Conservation (phyloP, 2,329 filamentous ascomycete genomes). For the Trichoderma atroviride region DNA sequence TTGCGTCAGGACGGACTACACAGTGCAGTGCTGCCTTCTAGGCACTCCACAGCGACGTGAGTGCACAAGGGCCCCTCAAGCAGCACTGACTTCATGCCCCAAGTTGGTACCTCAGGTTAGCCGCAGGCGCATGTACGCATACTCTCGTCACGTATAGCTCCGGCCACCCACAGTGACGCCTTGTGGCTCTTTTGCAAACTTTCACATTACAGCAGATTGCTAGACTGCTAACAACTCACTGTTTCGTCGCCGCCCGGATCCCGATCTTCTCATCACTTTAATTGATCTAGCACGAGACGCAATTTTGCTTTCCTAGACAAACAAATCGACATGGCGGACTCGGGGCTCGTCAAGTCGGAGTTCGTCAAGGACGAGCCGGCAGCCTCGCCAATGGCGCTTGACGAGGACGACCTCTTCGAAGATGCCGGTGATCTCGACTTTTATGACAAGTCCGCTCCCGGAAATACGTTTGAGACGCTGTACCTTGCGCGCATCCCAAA, state of each 20-base stretch:
- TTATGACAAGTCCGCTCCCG: constrained; percentile 48
- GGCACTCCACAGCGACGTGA: neutral
- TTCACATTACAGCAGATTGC: neutral
- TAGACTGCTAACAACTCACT: neutral
- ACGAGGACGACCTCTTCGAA: constrained; percentile 70
- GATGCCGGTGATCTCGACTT: constrained; percentile 61
- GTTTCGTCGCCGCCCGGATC: neutral
- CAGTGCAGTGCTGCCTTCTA: neutral
- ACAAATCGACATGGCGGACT: constrained; percentile 38
- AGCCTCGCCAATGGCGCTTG: constrained; percentile 47
- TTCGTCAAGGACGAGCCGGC: constrained; percentile 45
- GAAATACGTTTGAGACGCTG: constrained; percentile 48
- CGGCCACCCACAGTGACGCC: constrained; percentile 16
- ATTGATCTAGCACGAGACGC: neutral
- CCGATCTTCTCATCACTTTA: neutral
- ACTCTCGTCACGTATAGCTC: constrained; percentile 1
- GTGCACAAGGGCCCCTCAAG: neutral
- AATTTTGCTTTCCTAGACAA: neutral
- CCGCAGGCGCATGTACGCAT: neutral
- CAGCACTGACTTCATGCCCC: neutral
- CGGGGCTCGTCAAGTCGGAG: constrained; percentile 48
- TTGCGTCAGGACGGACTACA: neutral
- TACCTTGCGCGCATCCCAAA: constrained; percentile 80
- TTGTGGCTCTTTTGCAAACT: neutral
- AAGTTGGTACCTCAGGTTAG: constrained; percentile 13